Evolutionary conservation across 495 filamentous ascomycete genomes (phyloP).

Genomic region (Aspergillus hancockii): DNA sequence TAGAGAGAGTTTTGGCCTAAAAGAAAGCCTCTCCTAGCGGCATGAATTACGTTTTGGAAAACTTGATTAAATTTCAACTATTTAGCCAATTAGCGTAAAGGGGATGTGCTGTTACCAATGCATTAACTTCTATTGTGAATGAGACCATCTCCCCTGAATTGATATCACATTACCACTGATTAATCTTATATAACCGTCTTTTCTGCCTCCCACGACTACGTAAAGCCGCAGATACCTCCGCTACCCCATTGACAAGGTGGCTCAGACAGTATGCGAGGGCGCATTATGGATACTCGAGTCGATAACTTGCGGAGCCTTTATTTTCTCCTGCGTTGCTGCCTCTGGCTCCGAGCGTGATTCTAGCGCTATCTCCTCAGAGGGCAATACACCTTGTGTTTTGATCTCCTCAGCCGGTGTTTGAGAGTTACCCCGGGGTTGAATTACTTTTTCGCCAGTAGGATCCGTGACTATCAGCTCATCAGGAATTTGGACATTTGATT

Average conservation of each 20-base stretch:
- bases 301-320: not conserved
- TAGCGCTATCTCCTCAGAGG: not conserved
- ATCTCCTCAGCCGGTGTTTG: not conserved
- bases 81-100: too few species aligned
- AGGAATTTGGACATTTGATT: not conserved
- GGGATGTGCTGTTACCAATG: too few species aligned
- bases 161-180: not conserved
- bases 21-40: too few species aligned
- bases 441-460: not conserved
- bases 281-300: not conserved
- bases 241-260: not conserved
- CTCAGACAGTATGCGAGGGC: not conserved
- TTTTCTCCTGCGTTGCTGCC: not conserved
- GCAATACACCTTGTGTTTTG: not conserved
- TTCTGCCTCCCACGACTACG: too few species aligned
- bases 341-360: not conserved
- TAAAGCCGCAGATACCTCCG: too few species aligned
- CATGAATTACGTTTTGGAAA: too few species aligned
- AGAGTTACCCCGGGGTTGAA: not conserved
- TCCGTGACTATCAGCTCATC: not conserved
- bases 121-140: too few species aligned
- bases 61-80: too few species aligned
- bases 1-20: too few species aligned
- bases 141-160: not conserved
- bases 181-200: not conserved